Conservation (phyloP, 331 rosid genomes). For the Telfairia occidentalis region DNA sequence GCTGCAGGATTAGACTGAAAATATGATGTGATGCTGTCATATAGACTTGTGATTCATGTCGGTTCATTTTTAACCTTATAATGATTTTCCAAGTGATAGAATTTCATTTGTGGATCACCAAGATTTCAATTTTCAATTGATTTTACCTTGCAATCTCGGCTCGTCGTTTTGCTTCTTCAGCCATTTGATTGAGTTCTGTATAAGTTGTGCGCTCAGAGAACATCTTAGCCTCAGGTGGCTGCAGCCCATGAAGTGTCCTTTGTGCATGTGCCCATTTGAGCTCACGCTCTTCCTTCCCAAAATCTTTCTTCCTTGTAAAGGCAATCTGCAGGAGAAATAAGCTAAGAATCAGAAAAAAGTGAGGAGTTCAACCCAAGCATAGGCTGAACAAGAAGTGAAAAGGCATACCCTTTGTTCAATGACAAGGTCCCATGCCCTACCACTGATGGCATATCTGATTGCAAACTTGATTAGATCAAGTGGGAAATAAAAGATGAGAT, state of each 20-base stretch:
- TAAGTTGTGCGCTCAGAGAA: slow-evolving; percentile 37
- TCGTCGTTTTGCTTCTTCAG: slow-evolving; percentile 71
- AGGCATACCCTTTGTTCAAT: slow-evolving; percentile 64
- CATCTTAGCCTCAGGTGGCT: slow-evolving; percentile 57
- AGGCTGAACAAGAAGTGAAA: not conserved
- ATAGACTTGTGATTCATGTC: not conserved
- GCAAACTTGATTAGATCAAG: slow-evolving; percentile 66
- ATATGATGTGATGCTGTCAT: not conserved
- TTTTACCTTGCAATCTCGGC: slow-evolving; percentile 77
- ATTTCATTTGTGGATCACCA: not conserved
- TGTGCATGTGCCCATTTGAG: slow-evolving; percentile 79
- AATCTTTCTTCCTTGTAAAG: slow-evolving; percentile 68
- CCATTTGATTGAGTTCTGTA: slow-evolving; percentile 67
- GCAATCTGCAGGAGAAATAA: slow-evolving; percentile 39
- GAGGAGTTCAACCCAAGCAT: not conserved
- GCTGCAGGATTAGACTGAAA: not conserved
- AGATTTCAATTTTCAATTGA: not conserved
- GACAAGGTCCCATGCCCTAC: slow-evolving; percentile 83
- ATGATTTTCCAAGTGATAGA: not conserved
- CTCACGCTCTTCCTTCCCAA: slow-evolving; percentile 76
- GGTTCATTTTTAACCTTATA: not conserved
- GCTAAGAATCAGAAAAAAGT: not conserved
- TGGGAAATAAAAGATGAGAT: slow-evolving; percentile 58
- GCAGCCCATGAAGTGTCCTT: slow-evolving; percentile 80
- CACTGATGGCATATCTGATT: slow-evolving; percentile 60